Conservation (phyloP, 2,329 filamentous ascomycete genomes). For the Cordyceps sp. region DNA sequence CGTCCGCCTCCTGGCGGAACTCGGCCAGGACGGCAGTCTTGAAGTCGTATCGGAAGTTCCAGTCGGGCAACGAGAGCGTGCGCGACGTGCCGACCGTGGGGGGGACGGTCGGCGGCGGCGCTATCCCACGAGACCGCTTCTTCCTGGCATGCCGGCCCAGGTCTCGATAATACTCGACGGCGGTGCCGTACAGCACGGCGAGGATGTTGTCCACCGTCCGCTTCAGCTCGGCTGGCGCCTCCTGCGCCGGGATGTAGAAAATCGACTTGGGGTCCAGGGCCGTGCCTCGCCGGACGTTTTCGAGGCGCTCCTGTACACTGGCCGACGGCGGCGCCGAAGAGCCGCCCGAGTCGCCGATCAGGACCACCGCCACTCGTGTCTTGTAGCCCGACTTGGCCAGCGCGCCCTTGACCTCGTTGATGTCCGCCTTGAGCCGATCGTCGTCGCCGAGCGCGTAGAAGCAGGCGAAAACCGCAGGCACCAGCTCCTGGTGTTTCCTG, state of each 20-base stretch:
- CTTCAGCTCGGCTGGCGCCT: slow-evolving; percentile 53
- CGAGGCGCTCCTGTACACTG: slow-evolving; percentile 50
- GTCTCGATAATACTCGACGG: slow-evolving; percentile 85
- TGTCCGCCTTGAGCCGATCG: slow-evolving; percentile 74
- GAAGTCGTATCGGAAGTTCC: slow-evolving; percentile 90
- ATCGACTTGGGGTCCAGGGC: slow-evolving; percentile 71
- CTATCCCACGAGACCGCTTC: slow-evolving; percentile 65
- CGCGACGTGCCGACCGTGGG: slow-evolving; percentile 74
- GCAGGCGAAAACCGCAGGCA: slow-evolving; percentile 66
- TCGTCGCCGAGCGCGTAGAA: slow-evolving; percentile 72
- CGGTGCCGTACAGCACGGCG: slow-evolving; percentile 52
- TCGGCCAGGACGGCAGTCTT: slow-evolving; percentile 85
- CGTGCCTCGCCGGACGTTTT: slow-evolving; percentile 63
- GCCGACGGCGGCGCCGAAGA: slow-evolving; percentile 40
- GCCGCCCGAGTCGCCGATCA: slow-evolving; percentile 14
- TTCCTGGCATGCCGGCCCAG: slow-evolving; percentile 81
- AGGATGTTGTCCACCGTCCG: slow-evolving; percentile 61
- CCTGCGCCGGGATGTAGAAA: slow-evolving; percentile 66
- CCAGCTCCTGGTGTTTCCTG: slow-evolving; percentile 69
- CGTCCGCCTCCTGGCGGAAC: slow-evolving; percentile 84
- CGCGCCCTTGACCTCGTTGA: slow-evolving; percentile 57
- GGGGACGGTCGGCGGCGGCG: slow-evolving; percentile 67
- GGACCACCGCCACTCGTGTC: slow-evolving; percentile 56
- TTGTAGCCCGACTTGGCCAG: slow-evolving; percentile 58
- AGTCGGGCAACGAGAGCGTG: slow-evolving; percentile 68